phyloP scores from a whole-genome alignment of 2,329 filamentous ascomycete species.

The Periconia digitata region DNA sequence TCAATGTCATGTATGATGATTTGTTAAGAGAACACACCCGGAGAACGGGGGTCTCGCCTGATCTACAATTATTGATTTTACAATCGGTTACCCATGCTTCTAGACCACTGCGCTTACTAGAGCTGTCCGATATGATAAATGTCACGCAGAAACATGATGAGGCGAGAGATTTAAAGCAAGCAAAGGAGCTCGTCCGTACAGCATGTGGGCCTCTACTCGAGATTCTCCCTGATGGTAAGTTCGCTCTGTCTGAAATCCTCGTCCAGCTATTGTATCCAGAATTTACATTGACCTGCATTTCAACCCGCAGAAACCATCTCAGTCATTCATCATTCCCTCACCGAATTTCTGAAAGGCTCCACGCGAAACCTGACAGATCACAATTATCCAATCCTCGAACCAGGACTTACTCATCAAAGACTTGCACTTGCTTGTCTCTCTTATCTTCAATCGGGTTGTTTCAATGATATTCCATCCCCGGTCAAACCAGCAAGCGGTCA shows the following conservation, averaged over 20 bases:
- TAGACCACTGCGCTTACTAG: slow-evolving; percentile 47
- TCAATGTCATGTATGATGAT: slow-evolving; percentile 46
- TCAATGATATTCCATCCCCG: too few species aligned
- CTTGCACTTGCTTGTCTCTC: too few species aligned
- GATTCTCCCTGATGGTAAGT: slow-evolving; percentile 48
- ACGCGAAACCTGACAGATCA: too few species aligned
- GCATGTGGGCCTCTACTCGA: slow-evolving; percentile 49
- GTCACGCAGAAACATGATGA: slow-evolving; percentile 10
- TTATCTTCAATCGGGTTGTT: too few species aligned
- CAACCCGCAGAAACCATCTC: too few species aligned
- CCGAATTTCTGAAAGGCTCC: too few species aligned
- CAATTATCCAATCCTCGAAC: too few species aligned
- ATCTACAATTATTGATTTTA: slow-evolving; percentile 44
- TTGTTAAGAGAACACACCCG: slow-evolving; percentile 42
- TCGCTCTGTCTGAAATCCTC: slow-evolving; percentile 2
- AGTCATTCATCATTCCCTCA: too few species aligned
- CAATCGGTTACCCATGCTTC: slow-evolving; percentile 47
- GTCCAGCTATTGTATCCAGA: too few species aligned
- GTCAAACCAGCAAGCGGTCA: too few species aligned
- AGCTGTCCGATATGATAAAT: slow-evolving; percentile 42
- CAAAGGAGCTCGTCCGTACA: slow-evolving; percentile 40
- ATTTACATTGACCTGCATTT: too few species aligned
- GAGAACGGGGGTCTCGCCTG: slow-evolving; percentile 30
- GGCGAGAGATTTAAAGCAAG: slow-evolving; percentile 9
- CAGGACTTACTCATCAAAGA: too few species aligned